Base-by-base conservation (phyloP, 176 grass and related monocot genomes). In the Calamus simplicifolius region DNA sequence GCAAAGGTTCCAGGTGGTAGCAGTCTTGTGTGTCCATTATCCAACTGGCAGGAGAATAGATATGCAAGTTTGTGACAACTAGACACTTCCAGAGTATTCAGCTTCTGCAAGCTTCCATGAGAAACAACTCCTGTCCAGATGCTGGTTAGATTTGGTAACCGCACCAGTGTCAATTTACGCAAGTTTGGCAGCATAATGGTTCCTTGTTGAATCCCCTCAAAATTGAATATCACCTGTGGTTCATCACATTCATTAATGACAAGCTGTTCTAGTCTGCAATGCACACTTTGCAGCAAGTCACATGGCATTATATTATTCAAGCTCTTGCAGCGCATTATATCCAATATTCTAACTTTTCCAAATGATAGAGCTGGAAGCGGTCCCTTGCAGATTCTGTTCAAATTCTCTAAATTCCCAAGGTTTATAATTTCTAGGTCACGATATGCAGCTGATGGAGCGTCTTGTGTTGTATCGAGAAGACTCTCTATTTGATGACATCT, bases 261-360 rank as follows among this genome's bases (percentile, higher is more conserved):
- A 26, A 66, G 49, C 2, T 30, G 49, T 18, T 29, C 16, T 18
- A 66, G 26, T 18, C 49, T 19, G n/a, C 2, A n/a, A 65, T 66
- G 50, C 50, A 74, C 54, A 29, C 71, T 64, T 26, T 49, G 18
- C 48, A 74, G 63, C 25, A 74, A 74, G 14, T 56, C 54, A 17
- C 28, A 53, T 25, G 71, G 61, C 29, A 74, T 26, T 43, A 65
- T 12, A 18, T 55, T 25, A 62, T 55, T 48, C 4, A 65, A 21
- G 0, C 43, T 64, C 64, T 49, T 55, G 14, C 71, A 74, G 5
- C 27, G 28, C 19, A 13, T 18, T 56, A 74, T 38, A 17, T 74
- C 51, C 19, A 74, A 12, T 16, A 18, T 65, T 19, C 59, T 52
- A 14, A 63, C 16, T 18, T 66, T 74, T 74, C 29, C 5, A 57